Evolutionary conservation across 1,139 yeast species (phyloP), one percentile per base, ranked within the genome.

Genomic region (Debaryomyces robertsiae): DNA sequence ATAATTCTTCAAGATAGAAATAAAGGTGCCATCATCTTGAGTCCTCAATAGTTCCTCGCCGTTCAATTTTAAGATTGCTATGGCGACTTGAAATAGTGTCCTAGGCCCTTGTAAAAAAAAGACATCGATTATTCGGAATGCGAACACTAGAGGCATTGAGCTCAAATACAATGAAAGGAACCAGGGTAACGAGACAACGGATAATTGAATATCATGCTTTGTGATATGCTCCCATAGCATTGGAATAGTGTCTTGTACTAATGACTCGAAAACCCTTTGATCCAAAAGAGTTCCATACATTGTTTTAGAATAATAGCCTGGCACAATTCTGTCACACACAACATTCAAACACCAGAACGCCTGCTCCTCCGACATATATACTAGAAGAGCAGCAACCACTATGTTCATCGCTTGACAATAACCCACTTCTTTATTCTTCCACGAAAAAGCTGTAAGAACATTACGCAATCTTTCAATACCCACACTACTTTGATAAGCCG

Each of bases 331-430:
- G 46, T 90, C 96, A 66, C 97, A 90, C 3, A 94, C 64, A n/a
- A 79, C 77, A 44, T 83, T 79, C 44, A 94, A 70, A 44, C 94
- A 79, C 98, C 98, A 94, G 58, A 90, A 94, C 0, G 97, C 98
- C 62, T 94, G 98, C 50, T 93, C 98, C 61, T 94, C 98, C 6
- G 95, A 85, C 85, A 90, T 91, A 61, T 85, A 91, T 41, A 94
- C 93, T 45, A 94, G 71, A 41, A 94, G 66, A 0, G 96, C 97
- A 1, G 99, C 99, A 1, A 84, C 88, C 6, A 94, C 97, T 43
- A 94, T 94, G 60, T 94, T 94, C 99, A 94, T 94, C 1, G 98
- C 98, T 60, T 94, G 98, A 60, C 99, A 94, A 62, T 94, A 94
- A 0, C 99, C 99, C 16, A 94, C 89, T 39, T 93, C 96, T 0